Evolutionary conservation across 129 eudicot species (phyloP), one percentile per base, ranked within the genome.

Genomic region (Lactuca saligna): DNA sequence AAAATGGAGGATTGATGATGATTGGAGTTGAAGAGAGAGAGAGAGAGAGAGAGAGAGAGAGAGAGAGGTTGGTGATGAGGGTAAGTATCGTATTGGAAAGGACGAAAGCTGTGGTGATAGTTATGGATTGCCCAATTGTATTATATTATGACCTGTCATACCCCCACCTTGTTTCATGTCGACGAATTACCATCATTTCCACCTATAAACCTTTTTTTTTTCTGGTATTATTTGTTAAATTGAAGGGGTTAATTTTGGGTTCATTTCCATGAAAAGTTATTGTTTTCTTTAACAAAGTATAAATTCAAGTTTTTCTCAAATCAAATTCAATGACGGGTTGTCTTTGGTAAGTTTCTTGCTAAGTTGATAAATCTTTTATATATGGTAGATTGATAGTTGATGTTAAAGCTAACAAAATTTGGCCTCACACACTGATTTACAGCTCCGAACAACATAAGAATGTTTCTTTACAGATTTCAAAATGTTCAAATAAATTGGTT

Each of bases 1-100:
- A 71, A 74, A 80, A 76, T 68, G 72, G 16, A 61, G 71, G 2
- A 73, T 46, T 46, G 13, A 3, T 42, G 69, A 80, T 77, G 84
- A 54, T 53, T 54, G 78, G 29, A 63, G 9, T 31, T 46, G 63
- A 37, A 75, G 72, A 65, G 20, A 14, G 14, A 35, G 34, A 33
- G 58, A 75, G 72, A 65, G 20, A 14, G 14, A 35, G 34, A 33
- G 58, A 55, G 46, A 15, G 37, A 35, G 20, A 20, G 20, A 20
- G 20, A 20, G 20, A 56, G 41, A 8, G 46, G 35, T 12, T 11
- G 35, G 61, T 56, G 31, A 33, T 12, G 20, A 29, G 37, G 25
- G 50, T 4, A n/a, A 15, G 64, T 55, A 39, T 34, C 63, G 66
- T 55, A 57, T 42, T 17, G 57, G 55, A 35, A 42, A 25, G 65